Evolutionary conservation across 495 filamentous ascomycete genomes (phyloP).

Genomic region (Lasiosphaeria hispida): DNA sequence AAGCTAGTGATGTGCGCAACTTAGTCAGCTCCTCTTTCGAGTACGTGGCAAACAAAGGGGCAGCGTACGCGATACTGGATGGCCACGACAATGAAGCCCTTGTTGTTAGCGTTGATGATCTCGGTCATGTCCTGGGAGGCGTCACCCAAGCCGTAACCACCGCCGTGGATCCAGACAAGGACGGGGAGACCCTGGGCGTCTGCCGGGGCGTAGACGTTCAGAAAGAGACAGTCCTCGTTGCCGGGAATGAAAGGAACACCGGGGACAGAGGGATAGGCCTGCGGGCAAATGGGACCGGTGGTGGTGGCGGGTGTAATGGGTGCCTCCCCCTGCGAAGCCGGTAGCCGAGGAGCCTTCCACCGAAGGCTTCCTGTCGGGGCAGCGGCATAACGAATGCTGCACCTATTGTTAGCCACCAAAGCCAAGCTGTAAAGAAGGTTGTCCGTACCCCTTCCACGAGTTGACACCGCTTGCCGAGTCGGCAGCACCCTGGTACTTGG

Average conservation of each 20-base stretch:
- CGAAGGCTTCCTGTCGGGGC: slow-evolving; percentile 27
- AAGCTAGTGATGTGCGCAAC: slow-evolving; percentile 20
- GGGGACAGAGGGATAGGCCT: slow-evolving; percentile 18
- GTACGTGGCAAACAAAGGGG: not conserved
- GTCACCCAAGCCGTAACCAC: slow-evolving; percentile 44
- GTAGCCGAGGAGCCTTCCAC: slow-evolving; percentile 34
- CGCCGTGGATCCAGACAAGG: slow-evolving; percentile 49
- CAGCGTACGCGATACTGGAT: slow-evolving; percentile 43
- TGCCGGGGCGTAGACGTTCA: slow-evolving; percentile 41
- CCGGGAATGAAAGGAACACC: slow-evolving; percentile 16
- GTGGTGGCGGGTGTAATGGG: slow-evolving; percentile 17
- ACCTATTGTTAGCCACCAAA: no score
- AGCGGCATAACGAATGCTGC: slow-evolving; percentile 33
- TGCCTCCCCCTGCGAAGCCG: not conserved
- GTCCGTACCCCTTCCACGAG: slow-evolving; percentile 39
- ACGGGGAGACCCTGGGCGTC: slow-evolving; percentile 37
- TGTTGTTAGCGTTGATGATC: slow-evolving; percentile 47
- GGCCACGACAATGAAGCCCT: slow-evolving; percentile 41
- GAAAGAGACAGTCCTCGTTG: slow-evolving; percentile 44
- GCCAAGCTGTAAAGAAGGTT: not conserved
- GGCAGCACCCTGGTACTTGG: slow-evolving; percentile 38
- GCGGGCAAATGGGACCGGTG: slow-evolving; percentile 23
- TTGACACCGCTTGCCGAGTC: slow-evolving; percentile 35
- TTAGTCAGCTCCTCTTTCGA: not conserved
- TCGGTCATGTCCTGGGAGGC: slow-evolving; percentile 34